Percentiles rank a stretch among this genome's conserved stretches.
Conservation (phyloP, 352 stramenopile genomes). For the Discostella stelligera region DNA sequence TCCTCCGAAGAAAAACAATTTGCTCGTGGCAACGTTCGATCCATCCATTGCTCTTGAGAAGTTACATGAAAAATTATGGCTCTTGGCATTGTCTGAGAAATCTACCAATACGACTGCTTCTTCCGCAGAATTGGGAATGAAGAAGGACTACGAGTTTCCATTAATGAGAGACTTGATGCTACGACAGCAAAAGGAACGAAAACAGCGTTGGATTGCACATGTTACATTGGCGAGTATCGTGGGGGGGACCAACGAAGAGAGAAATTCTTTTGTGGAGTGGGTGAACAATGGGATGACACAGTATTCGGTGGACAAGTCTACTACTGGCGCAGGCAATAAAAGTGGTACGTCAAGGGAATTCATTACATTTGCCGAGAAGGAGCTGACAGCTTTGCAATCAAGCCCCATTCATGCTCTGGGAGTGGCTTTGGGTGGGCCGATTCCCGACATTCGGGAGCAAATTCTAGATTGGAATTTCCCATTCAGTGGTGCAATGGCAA, state of each 20-base stretch:
- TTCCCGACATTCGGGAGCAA: conserved; percentile 25
- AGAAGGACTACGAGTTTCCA: conserved; percentile 35
- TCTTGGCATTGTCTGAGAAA: conserved; percentile 40
- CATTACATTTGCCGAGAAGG: background rate
- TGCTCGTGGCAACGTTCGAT: conserved; percentile 60
- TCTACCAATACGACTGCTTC: conserved; percentile 6
- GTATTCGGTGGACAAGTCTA: background rate
- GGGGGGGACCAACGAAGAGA: conserved; percentile 24
- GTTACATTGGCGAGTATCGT: conserved; percentile 55
- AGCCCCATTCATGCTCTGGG: conserved; percentile 14
- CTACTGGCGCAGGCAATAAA: background rate
- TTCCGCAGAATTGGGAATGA: background rate
- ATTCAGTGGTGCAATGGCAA: conserved; percentile 22
- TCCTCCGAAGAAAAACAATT: conserved; percentile 49
- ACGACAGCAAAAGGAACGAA: conserved; percentile 19
- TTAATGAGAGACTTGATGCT: conserved; percentile 22
- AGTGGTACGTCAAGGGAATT: too few species aligned
- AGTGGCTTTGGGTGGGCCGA: conserved; percentile 50
- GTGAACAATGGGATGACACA: conserved; percentile 8
- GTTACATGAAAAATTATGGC: conserved; percentile 52
- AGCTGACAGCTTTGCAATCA: background rate
- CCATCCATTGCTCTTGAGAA: conserved; percentile 34
- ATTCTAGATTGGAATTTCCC: conserved; percentile 61
- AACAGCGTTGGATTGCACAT: conserved; percentile 55
- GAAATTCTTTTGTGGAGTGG: conserved; percentile 29